Evolutionary conservation across 805 yeast species (phyloP), one percentile per base, ranked within the genome.

Genomic region (Cyberlindnera euphorbiae): DNA sequence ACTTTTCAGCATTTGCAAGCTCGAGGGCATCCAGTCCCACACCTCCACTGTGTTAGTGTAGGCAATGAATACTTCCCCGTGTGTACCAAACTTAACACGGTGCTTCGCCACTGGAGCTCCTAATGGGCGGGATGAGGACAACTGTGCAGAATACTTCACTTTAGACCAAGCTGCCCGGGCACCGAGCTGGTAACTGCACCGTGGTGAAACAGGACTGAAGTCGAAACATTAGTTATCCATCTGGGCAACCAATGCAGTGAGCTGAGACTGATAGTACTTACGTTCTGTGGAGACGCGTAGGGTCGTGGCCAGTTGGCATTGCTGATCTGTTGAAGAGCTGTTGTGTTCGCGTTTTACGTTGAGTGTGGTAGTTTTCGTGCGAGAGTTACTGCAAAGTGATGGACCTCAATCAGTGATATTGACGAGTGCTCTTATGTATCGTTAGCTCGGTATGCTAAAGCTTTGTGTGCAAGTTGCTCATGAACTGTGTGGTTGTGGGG

Each of bases 21-120:
- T 39, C 7, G 53, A 45, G 3, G 62, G 63, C 2, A 39, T 18
- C 71, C 71, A 64, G 36, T 64, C 69, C 68, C 69, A 67, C 7
- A 66, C 53, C 33, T 64, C 63, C 12, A 67, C 47, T 2, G 47
- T 26, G 35, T 53, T 47, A 4, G 46, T 46, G 31, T 46, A 56
- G 0, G 52, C 58, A 2, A 59, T 25, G 15, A 64, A 45, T 1
- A 67, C 35, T 36, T 67, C 71, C 2, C 71, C 70, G 35, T 59
- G 52, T 7, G 36, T n/a, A 0, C 71, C 71, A 37, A 63, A 56
- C 34, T 59, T 65, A 16, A 51, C 35, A 7, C 45, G 36, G 14
- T 42, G 47, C 1, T 18, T 31, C 17, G 38, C 32, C n/a, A 23
- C 26, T 22, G 19, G 34, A 11, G 13, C 22, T 16, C 12, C 30